Conservation (phyloP, 306 rosid species). For the Sechiopsis laciniata region DNA sequence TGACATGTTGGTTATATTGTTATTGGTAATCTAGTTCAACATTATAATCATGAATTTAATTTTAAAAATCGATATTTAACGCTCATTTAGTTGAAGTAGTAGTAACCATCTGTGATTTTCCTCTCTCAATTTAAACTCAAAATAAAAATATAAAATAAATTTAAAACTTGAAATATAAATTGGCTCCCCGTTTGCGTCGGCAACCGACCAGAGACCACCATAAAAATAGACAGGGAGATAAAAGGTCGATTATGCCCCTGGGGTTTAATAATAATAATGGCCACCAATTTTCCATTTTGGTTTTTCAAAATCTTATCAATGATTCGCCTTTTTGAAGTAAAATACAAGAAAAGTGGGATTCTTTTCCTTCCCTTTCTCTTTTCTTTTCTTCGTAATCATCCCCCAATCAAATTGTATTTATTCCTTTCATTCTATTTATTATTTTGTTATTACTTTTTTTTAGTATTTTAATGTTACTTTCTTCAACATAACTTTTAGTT, state of each 20-base stretch:
- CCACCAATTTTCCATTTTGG: not conserved
- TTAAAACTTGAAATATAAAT: no score
- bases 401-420: not conserved
- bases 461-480: no score
- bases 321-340: not conserved
- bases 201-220: constrained; percentile 12
- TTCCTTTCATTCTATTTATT: not conserved
- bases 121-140: no score
- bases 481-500: no score
- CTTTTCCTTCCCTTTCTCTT: not conserved
- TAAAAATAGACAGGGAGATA: not conserved
- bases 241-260: not conserved
- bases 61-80: no score
- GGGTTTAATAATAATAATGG: not conserved
- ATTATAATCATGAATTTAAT: no score
- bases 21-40: no score
- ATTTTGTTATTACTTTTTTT: not conserved
- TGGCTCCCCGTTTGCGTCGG: not conserved
- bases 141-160: no score
- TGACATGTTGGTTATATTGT: no score
- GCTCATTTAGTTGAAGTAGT: no score
- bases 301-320: not conserved
- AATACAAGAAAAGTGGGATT: constrained; percentile 4
- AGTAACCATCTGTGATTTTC: no score
- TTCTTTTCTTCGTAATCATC: not conserved